Conservation (phyloP, 1,284 basidiomycete genomes). For the Ustilago vetiveriae region DNA sequence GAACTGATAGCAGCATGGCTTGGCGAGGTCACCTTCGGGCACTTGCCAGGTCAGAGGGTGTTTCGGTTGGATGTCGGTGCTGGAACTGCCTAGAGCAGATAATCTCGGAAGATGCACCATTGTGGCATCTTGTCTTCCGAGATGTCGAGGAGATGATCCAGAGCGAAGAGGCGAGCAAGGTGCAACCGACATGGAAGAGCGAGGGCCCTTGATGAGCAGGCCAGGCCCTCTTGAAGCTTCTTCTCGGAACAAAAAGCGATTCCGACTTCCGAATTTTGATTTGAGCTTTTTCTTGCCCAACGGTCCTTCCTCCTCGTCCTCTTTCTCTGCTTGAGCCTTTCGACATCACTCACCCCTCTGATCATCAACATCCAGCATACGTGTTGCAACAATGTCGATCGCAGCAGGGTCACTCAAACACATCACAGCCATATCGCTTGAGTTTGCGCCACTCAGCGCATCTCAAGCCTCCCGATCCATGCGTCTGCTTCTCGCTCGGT, state of each 20-base stretch:
- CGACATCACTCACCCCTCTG: not conserved
- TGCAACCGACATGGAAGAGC: not conserved
- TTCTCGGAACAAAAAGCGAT: not conserved
- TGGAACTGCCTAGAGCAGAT: not conserved
- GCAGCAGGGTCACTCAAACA: constrained; percentile 40
- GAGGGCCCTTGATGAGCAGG: not conserved
- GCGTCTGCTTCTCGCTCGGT: constrained; percentile 31
- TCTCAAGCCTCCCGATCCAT: constrained; percentile 36
- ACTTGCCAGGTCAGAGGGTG: not conserved
- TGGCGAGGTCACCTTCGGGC: not conserved
- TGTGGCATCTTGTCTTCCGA: not conserved
- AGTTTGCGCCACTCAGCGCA: constrained; percentile 36
- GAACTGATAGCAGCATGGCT: constrained; percentile 19
- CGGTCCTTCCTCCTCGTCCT: too few species aligned
- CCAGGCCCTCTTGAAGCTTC: not conserved
- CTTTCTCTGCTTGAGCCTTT: not conserved
- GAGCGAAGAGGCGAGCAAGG: too few species aligned
- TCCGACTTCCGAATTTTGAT: constrained; percentile 27
- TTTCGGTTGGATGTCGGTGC: constrained; percentile 3
- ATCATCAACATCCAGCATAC: not conserved
- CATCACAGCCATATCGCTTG: constrained; percentile 43
- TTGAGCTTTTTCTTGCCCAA: constrained; percentile 32
- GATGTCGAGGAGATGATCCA: too few species aligned
- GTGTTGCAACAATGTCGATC: constrained; percentile 26
- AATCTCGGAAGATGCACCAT: constrained; percentile 18